These are phyloP conservation scores for Penicillium pulvis DNA, from an alignment of 495 filamentous ascomycete species.

Conservation along the genomic window DNA sequence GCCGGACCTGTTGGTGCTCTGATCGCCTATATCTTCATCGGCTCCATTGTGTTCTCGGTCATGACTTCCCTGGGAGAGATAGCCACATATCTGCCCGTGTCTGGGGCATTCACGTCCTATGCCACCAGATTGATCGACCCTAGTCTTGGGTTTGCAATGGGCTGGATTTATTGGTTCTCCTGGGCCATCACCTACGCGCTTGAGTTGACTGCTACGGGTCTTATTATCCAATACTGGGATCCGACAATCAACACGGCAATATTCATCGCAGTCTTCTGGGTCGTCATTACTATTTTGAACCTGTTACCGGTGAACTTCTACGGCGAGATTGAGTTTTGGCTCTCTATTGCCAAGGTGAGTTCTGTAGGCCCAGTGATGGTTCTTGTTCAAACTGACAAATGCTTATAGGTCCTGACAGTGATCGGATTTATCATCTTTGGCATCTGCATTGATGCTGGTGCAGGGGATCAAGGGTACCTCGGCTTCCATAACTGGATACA, in stretches of 20 bases:
- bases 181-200: conserved; percentile 60
- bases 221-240: conserved; percentile 73
- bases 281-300: conserved; percentile 61
- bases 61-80: conserved; percentile 60
- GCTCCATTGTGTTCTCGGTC: conserved; percentile 55
- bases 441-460: conserved; percentile 56
- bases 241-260: conserved; percentile 44
- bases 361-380: conserved; percentile 23
- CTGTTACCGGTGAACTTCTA: conserved; percentile 50
- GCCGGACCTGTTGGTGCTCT: conserved; percentile 64
- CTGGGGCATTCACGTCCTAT: conserved; percentile 70
- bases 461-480: conserved; percentile 52
- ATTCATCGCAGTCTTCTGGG: conserved; percentile 67
- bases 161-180: conserved; percentile 63
- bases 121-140: conserved; percentile 65
- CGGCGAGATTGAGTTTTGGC: conserved; percentile 7
- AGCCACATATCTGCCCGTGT: conserved; percentile 68
- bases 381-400: conserved; percentile 60
- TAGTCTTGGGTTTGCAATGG: conserved; percentile 70
- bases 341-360: not conserved
- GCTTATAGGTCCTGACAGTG: conserved; percentile 57
- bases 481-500: conserved; percentile 64
- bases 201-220: conserved; percentile 64
- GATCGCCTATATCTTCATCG: conserved; percentile 59
- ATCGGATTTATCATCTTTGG: conserved; percentile 43